Evolutionary conservation across 2,329 filamentous ascomycete genomes (phyloP).

Genomic region (Sphaerulina musiva): DNA sequence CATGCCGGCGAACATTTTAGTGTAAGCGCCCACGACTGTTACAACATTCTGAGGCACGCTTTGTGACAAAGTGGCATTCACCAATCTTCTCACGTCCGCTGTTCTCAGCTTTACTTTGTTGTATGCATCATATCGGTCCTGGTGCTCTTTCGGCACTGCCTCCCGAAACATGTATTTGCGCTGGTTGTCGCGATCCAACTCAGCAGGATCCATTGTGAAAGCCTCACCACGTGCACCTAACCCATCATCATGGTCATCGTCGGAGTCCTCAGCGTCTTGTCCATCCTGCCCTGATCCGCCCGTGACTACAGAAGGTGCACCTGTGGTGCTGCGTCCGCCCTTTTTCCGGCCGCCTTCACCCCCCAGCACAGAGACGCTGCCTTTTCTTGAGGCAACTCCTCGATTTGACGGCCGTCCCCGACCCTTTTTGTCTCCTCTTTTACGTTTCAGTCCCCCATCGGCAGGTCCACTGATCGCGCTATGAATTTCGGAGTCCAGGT

Average conservation of each 20-base stretch:
- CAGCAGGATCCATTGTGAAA: constrained; percentile 30
- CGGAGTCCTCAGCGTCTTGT: constrained; percentile 38
- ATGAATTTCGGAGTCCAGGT: constrained; percentile 32
- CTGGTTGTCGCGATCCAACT: constrained; percentile 23
- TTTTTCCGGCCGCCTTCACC: constrained; percentile 31
- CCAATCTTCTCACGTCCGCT: constrained; percentile 64
- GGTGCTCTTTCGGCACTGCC: constrained; percentile 58
- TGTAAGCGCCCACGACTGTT: constrained; percentile 67
- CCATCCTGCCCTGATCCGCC: constrained; percentile 25
- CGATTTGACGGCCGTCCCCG: constrained; percentile 25
- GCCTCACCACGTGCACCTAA: constrained; percentile 47
- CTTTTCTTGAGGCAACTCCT: constrained; percentile 7
- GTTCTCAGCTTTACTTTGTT: constrained; percentile 62
- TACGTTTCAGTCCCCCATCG: constrained; percentile 35
- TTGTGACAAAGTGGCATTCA: constrained; percentile 75
- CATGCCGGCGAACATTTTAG: constrained; percentile 71
- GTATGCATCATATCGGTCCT: constrained; percentile 64
- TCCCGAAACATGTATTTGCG: constrained; percentile 24
- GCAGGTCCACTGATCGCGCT: constrained; percentile 32
- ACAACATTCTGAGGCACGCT: constrained; percentile 68
- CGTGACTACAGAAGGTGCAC: constrained; percentile 29
- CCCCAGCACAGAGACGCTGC: constrained; percentile 26
- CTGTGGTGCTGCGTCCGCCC: constrained; percentile 19
- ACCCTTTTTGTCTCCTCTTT: constrained; percentile 24
- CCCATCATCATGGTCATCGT: constrained; percentile 49